These are phyloP conservation scores for Kurtzmaniella quercitrusa DNA, from an alignment of 1,139 yeast genomes.

Conservation along the genomic window DNA sequence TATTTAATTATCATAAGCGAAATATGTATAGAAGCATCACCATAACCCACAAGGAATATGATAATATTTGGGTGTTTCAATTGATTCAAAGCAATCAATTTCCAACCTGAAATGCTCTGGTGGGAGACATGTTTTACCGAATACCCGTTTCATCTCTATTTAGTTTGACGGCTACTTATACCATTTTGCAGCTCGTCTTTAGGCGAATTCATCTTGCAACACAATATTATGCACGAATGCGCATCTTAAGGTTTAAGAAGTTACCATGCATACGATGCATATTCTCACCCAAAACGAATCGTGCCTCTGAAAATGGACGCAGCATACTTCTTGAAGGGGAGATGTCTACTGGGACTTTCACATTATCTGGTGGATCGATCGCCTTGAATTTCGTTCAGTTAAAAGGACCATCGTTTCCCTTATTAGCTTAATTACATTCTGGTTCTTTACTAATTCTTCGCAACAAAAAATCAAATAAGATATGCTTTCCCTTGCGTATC, in stretches of 20 bases:
- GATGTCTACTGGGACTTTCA: not conserved
- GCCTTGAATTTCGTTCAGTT: not conserved
- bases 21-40: not conserved
- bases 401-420: not conserved
- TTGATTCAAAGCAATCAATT: too few species aligned
- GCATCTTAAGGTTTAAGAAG: too few species aligned
- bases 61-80: too few species aligned
- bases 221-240: too few species aligned
- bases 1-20: not conserved
- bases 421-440: not conserved
- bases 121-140: too few species aligned
- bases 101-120: too few species aligned
- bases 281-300: not conserved
- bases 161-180: too few species aligned
- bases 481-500: constrained; percentile 3
- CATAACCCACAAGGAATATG: not conserved
- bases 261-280: not conserved
- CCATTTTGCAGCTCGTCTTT: too few species aligned
- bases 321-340: not conserved
- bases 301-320: not conserved
- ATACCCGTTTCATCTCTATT: too few species aligned
- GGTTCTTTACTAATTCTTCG: not conserved
- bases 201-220: too few species aligned
- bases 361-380: not conserved
- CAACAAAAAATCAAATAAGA: not conserved